Percentiles rank a stretch among this genome's conserved stretches.
Conservation (phyloP, 495 filamentous ascomycete genomes). For the Penicillium flavigenum region DNA sequence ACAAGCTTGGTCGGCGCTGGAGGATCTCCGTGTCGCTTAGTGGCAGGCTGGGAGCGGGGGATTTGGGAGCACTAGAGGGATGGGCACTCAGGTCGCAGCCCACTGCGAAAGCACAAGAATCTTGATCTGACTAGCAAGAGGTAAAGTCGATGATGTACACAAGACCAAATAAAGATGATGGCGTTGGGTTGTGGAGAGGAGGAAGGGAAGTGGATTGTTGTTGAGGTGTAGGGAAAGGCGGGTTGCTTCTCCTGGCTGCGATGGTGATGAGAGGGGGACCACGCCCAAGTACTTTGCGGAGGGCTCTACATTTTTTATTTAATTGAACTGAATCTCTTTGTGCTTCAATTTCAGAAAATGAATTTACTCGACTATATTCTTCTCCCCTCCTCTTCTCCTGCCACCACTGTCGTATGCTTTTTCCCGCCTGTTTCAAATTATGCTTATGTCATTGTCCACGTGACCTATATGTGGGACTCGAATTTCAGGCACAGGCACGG, state of each 20-base stretch:
- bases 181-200: constrained; percentile 14
- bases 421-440: constrained; percentile 23
- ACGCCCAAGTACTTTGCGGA: not conserved
- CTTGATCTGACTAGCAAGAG: constrained; percentile 1
- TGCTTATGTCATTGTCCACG: constrained; percentile 29
- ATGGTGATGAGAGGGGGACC: constrained; percentile 28
- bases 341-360: not conserved
- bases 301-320: not conserved
- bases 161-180: constrained; percentile 9
- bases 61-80: constrained; percentile 25
- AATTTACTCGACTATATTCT: constrained; percentile 8
- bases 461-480: constrained; percentile 9
- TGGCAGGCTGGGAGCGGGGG: constrained; percentile 41
- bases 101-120: constrained; percentile 16
- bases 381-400: not conserved
- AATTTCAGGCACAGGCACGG: constrained; percentile 8
- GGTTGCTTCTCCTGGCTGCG: constrained; percentile 34
- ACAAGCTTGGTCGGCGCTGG: constrained; percentile 35
- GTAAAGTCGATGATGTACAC: constrained; percentile 5
- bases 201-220: constrained; percentile 23
- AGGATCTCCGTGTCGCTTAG: constrained; percentile 51
- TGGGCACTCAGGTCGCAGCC: constrained; percentile 20
- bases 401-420: constrained; percentile 21
- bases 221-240: constrained; percentile 32
- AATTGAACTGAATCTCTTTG: not conserved